Evolutionary conservation across 352 stramenopile species (phyloP).

Genomic region (Phytophthora fragariae): DNA sequence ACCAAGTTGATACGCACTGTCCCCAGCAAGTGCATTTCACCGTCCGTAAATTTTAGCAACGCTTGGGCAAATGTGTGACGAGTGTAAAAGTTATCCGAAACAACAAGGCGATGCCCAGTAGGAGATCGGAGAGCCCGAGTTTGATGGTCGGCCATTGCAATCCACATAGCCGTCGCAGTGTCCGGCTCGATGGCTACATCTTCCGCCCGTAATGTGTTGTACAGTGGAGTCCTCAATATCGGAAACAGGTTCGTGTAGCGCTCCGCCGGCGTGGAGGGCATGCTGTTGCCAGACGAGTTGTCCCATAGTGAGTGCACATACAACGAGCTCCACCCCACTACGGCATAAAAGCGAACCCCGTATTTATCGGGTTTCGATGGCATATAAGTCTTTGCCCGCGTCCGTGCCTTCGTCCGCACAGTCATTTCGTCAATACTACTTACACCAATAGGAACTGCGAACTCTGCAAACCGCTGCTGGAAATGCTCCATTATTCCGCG

Average conservation of each 20-base stretch:
- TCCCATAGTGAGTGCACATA: too few species aligned
- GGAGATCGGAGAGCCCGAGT: too few species aligned
- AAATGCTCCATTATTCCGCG: background rate
- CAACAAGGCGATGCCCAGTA: too few species aligned
- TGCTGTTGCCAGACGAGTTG: too few species aligned
- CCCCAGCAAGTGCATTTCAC: constrained; percentile 14
- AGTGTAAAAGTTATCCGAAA: too few species aligned
- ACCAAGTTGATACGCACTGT: constrained; percentile 24
- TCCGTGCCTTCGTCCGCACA: background rate
- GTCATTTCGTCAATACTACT: constrained; percentile 18
- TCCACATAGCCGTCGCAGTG: too few species aligned
- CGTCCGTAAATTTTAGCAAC: constrained; percentile 8
- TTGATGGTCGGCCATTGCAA: too few species aligned
- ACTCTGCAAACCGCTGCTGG: constrained; percentile 3
- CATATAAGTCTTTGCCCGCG: background rate
- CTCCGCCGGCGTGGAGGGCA: background rate
- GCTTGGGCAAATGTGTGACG: too few species aligned
- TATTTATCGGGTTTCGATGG: constrained; percentile 13
- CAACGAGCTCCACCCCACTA: constrained; percentile 5
- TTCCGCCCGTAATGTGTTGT: too few species aligned
- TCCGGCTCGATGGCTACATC: too few species aligned
- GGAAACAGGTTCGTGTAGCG: too few species aligned
- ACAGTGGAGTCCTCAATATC: too few species aligned
- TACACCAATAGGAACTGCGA: constrained; percentile 1
- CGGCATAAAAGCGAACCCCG: constrained; percentile 14